Evolutionary conservation across 371 early-diverging fungal species (phyloP).

Genomic region (Homolaphlyctis polyrhiza): DNA sequence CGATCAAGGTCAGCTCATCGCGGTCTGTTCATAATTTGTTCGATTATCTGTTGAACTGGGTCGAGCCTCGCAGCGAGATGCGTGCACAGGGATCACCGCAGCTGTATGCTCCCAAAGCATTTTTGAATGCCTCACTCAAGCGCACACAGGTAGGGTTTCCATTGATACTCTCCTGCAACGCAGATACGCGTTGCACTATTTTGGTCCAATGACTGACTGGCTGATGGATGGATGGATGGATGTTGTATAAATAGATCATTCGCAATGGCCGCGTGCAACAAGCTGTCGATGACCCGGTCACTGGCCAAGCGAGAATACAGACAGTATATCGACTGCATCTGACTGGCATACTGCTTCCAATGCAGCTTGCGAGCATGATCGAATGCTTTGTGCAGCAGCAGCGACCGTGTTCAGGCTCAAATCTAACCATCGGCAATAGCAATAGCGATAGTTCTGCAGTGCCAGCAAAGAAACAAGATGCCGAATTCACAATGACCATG

Average conservation of each 20-base stretch:
- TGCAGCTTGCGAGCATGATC: background rate
- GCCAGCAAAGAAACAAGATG: no score
- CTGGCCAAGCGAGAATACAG: background rate
- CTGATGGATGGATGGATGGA: no score
- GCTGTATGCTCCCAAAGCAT: conserved; percentile 11
- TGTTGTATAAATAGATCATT: no score
- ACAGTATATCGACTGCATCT: background rate
- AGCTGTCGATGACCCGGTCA: background rate
- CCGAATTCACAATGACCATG: background rate
- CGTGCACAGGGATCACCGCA: conserved; percentile 12
- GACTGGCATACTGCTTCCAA: background rate
- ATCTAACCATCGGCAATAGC: no score
- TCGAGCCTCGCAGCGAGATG: conserved; percentile 13
- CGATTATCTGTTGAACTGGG: conserved; percentile 21
- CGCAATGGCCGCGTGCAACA: conserved; percentile 1
- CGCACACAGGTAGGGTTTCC: conserved; percentile 9
- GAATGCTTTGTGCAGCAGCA: conserved; percentile 1
- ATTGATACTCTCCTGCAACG: no score
- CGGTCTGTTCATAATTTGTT: conserved; percentile 12
- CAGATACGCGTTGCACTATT: no score
- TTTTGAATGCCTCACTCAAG: conserved; percentile 13
- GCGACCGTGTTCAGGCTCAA: no score
- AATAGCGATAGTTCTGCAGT: no score
- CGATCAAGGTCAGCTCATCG: conserved; percentile 2
- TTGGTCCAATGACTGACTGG: no score